These are phyloP conservation scores for Candida pseudoglaebosa DNA, from an alignment of 805 yeast genomes.

Conservation along the genomic window DNA sequence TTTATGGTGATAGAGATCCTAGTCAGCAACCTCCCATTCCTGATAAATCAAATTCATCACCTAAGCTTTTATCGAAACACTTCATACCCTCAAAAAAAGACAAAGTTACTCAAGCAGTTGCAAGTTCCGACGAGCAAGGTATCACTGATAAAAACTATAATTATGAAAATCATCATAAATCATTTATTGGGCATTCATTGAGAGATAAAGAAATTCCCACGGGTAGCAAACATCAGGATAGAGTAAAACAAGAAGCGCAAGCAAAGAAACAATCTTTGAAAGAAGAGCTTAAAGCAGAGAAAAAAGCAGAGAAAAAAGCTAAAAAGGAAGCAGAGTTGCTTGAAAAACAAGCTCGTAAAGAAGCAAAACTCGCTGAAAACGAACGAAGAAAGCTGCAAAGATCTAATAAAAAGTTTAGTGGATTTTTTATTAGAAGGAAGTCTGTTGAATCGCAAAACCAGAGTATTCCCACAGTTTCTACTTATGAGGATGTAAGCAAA, in stretches of 20 bases:
- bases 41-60: conserved; percentile 5
- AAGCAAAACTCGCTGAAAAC: conserved; percentile 8
- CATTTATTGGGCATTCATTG: conserved; percentile 29
- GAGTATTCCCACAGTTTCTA: not conserved
- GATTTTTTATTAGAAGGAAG: conserved; percentile 2
- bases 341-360: conserved; percentile 8
- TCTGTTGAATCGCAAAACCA: conserved; percentile 1
- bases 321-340: conserved; percentile 11
- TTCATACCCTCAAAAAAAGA: conserved; percentile 1
- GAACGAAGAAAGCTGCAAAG: conserved; percentile 2
- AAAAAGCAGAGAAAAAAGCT: conserved; percentile 12
- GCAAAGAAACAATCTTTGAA: conserved; percentile 13
- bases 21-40: not conserved
- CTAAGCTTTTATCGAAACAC: conserved; percentile 4
- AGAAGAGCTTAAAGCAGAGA: conserved; percentile 12
- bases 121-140: conserved; percentile 11
- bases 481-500: no score
- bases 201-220: conserved; percentile 16
- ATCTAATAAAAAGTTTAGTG: conserved; percentile 1
- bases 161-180: conserved; percentile 30
- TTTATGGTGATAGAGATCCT: conserved; percentile 40
- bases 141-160: conserved; percentile 15
- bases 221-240: conserved; percentile 17
- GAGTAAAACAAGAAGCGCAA: conserved; percentile 17
- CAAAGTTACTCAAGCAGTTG: not conserved